These are phyloP conservation scores for Diddensiella transvaalensis DNA, from an alignment of 805 yeast species.

Conservation along the genomic window DNA sequence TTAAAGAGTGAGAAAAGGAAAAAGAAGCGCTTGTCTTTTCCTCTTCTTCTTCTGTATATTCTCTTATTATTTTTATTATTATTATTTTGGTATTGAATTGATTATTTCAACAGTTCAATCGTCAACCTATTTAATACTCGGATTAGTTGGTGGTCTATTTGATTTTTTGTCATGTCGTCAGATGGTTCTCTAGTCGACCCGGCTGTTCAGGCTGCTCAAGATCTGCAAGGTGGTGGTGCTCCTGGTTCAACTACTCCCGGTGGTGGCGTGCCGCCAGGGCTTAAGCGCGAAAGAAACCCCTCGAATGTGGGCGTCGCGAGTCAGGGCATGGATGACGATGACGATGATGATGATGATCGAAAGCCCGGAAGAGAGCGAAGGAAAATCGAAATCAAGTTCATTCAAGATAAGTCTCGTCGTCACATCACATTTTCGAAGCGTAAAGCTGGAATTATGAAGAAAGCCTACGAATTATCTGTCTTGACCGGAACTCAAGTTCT, in stretches of 20 bases:
- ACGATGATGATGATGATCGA: slow-evolving; percentile 47
- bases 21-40: no score
- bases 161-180: slow-evolving; percentile 1
- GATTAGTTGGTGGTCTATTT: no score
- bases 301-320: slow-evolving; percentile 8
- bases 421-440: slow-evolving; percentile 97
- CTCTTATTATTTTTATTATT: not conserved
- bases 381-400: slow-evolving; percentile 94
- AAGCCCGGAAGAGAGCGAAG: slow-evolving; percentile 56
- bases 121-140: no score
- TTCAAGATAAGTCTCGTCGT: slow-evolving; percentile 95
- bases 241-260: not conserved
- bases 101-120: no score
- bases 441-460: slow-evolving; percentile 98
- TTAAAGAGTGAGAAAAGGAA: no score
- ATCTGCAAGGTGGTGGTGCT: slow-evolving; percentile 1
- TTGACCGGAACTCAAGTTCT: slow-evolving; percentile 97
- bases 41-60: no score
- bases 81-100: not conserved
- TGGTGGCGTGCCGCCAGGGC: slow-evolving; percentile 2
- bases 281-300: not conserved
- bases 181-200: slow-evolving; percentile 1
- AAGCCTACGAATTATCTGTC: slow-evolving; percentile 96
- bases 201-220: slow-evolving; percentile 2
- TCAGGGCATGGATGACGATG: slow-evolving; percentile 36